Base-by-base conservation (phyloP, 768 basidiomycete species). In the Leucocoprinus leucothites region DNA sequence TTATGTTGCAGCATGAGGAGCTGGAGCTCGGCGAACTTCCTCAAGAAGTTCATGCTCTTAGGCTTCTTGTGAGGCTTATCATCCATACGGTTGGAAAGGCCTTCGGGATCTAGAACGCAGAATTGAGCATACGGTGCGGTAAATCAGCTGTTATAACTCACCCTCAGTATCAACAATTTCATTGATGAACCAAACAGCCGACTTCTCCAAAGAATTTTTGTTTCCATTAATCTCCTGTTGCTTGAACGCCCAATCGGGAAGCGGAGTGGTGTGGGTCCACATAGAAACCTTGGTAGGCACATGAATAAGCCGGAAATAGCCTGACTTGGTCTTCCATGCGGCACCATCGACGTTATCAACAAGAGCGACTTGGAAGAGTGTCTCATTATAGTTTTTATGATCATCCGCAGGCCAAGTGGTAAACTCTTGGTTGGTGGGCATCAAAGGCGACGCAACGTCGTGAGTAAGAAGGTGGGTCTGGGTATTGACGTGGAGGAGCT, bases 221-320 rank as follows among this genome's bases (percentile, higher is more conserved):
- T 97, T 94, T 0, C 97, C 97, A 63, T 99, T 99, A 59, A 99
- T 83, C 67, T 98, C 97, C 66, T 98, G 94, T 67, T 98, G 96
- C 67, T 89, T 90, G 78, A 87, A 94, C 2, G 87, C 97, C 97
- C 97, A 98, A 2, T 97, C 94, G 0, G 97, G 97, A 11, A 99
- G 78, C 47, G 85, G 82, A 51, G 86, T 82, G 16, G 79, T 59
- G 63, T 95, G 91, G 6, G 95, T 98, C 95, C 94, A 98, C 77
- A 99, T 82, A 1, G 91, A 84, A 19, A 99, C 97, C 67, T 82
- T 87, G 1, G 96, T 98, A 0, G 89, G 82, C 1, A 91, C 78
- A 69, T 99, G 97, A 11, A 94, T 74, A 9, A 99, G 80, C 64
- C 85, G 86, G 77, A 98, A 97, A 69, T 97, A 87, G 4, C 93